A percentile compares a stretch with the other conserved stretches of the same genome.
Evolutionary conservation across 164 flowering plant species (phyloP).

Genomic region (Vitis cinerea): DNA sequence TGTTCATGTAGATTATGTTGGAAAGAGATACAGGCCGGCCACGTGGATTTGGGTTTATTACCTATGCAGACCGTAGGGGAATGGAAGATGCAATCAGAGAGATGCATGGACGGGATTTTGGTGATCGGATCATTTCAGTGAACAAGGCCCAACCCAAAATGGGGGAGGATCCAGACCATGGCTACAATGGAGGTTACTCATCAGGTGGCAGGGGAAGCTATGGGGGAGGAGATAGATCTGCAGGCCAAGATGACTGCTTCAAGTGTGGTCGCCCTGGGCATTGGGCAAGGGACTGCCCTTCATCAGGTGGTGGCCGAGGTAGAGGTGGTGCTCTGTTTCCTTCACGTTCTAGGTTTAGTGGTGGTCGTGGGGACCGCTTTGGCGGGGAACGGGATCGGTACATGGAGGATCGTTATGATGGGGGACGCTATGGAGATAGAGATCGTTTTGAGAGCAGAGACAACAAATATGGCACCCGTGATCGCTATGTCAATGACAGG

Average conservation of each 20-base stretch:
- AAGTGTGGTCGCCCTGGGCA: conserved; percentile 98
- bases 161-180: conserved; percentile 61
- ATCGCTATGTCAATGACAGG: conserved; percentile 66
- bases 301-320: conserved; percentile 58
- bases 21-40: conserved; percentile 95
- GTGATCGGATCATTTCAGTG: conserved; percentile 78
- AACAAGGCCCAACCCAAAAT: conserved; percentile 89
- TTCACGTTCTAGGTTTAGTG: conserved; percentile 52
- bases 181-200: conserved; percentile 61
- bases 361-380: conserved; percentile 70
- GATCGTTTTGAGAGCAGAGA: conserved; percentile 72
- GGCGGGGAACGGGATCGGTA: conserved; percentile 64
- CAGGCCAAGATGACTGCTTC: conserved; percentile 83
- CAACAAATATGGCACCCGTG: conserved; percentile 54
- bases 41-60: conserved; percentile 98
- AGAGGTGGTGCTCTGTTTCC: conserved; percentile 47
- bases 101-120: conserved; percentile 90
- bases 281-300: conserved; percentile 95
- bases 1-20: conserved; percentile 68
- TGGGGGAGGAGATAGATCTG: conserved; percentile 62
- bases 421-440: conserved; percentile 72
- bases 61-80: conserved; percentile 87
- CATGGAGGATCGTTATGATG: conserved; percentile 65
- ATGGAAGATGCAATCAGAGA: conserved; percentile 94
- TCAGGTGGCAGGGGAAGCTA: conserved; percentile 71